A percentile compares a stretch with the other conserved stretches of the same genome.
phyloP scores from a whole-genome alignment of 805 yeast genomes.

The Lipomyces oligophaga region DNA sequence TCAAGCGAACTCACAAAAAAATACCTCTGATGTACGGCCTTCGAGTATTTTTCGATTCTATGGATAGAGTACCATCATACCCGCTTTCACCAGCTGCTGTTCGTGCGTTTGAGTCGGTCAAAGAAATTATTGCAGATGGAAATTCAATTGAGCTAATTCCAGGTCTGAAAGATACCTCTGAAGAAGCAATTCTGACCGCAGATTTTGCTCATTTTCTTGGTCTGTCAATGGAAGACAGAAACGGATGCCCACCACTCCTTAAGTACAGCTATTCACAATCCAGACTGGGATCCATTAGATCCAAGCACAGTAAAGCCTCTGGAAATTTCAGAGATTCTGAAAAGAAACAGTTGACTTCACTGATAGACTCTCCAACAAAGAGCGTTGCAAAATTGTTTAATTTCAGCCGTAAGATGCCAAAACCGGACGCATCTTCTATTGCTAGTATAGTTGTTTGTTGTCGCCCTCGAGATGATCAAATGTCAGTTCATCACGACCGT shows the following conservation, averaged over 20 bases:
- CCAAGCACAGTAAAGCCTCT: too few relatives aligned
- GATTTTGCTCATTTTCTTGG: conserved; percentile 1
- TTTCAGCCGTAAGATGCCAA: background rate
- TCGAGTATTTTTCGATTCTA: background rate
- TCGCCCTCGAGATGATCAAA: too few relatives aligned
- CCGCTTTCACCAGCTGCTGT: background rate
- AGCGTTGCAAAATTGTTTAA: background rate
- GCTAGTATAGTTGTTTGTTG: too few relatives aligned
- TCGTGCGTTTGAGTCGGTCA: background rate
- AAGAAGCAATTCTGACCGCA: background rate
- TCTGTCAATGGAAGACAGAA: background rate
- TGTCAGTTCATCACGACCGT: too few relatives aligned
- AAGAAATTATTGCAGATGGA: background rate
- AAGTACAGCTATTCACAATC: background rate
- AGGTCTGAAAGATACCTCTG: background rate
- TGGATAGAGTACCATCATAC: background rate
- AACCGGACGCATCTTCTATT: background rate
- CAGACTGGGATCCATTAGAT: too few relatives aligned
- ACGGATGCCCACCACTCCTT: background rate
- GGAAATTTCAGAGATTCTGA: background rate
- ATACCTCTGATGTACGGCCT: background rate
- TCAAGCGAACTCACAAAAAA: background rate
- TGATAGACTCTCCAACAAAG: background rate
- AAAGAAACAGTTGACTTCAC: background rate
- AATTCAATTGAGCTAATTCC: background rate